These are phyloP conservation scores for Dryas octopetala DNA, from an alignment of 306 rosid genomes.

Conservation along the genomic window DNA sequence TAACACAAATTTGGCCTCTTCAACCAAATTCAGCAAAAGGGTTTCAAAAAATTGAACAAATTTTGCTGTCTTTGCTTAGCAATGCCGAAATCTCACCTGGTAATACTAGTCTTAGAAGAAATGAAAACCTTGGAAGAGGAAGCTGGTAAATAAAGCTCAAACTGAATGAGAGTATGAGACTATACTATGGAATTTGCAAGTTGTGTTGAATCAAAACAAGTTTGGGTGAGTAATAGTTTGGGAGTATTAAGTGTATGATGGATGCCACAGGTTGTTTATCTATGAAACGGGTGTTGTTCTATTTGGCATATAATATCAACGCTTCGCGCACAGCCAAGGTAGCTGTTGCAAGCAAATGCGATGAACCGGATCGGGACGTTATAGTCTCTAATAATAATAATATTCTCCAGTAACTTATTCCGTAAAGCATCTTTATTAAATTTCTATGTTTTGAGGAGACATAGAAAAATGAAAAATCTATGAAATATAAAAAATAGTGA, in stretches of 20 bases:
- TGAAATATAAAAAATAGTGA: too few relatives aligned
- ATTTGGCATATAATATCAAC: not conserved
- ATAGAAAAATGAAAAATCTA: too few relatives aligned
- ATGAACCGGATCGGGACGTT: constrained; percentile 13
- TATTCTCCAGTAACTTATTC: not conserved
- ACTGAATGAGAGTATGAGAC: constrained; percentile 8
- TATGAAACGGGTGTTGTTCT: not conserved
- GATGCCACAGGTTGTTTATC: constrained; percentile 46
- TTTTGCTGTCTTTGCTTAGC: constrained; percentile 2
- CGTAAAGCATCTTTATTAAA: not conserved
- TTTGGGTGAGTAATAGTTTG: constrained; percentile 22
- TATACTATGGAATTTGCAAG: not conserved
- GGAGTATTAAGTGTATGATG: constrained; percentile 35
- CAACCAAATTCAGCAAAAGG: constrained; percentile 27
- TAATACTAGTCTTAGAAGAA: constrained; percentile 8
- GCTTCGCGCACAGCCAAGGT: not conserved
- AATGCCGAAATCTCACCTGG: constrained; percentile 24
- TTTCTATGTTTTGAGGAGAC: not conserved
- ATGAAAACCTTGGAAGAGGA: constrained; percentile 21
- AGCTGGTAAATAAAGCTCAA: constrained; percentile 11
- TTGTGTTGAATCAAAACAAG: constrained; percentile 28
- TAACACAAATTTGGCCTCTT: not conserved
- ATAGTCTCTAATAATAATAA: not conserved
- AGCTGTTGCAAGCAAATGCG: not conserved
- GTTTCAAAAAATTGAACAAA: constrained; percentile 22